These are phyloP conservation scores for Caloboletus firmus DNA, from an alignment of 1,284 basidiomycete species.

Conservation along the genomic window DNA sequence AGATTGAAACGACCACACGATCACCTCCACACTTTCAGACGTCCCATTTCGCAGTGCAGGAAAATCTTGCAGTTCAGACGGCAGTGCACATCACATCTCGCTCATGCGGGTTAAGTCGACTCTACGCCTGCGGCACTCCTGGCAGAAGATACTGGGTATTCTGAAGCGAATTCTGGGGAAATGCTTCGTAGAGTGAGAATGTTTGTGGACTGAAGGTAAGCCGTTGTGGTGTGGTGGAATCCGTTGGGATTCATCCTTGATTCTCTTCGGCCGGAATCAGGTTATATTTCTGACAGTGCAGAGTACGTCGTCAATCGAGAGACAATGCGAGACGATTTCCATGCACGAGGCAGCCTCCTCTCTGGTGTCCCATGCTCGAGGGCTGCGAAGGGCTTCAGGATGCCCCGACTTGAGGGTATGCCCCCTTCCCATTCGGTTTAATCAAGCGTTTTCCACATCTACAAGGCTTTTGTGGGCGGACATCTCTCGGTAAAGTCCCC, in stretches of 20 bases:
- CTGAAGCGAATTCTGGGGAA: not conserved
- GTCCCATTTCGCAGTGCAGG: too few species aligned
- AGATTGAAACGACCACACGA: not conserved
- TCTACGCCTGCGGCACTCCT: not conserved
- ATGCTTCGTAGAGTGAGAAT: conserved; percentile 4
- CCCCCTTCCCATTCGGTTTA: too few species aligned
- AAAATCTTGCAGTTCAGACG: too few species aligned
- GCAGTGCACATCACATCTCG: too few species aligned
- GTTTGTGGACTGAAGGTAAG: conserved; percentile 2
- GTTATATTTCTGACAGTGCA: not conserved
- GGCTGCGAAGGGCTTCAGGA: not conserved
- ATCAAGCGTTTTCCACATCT: too few species aligned
- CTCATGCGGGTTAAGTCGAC: not conserved
- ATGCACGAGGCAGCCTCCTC: not conserved
- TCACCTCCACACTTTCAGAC: too few species aligned
- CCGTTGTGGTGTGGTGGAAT: too few species aligned
- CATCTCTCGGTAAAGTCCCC: not conserved
- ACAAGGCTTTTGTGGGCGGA: not conserved
- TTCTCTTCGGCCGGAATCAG: not conserved
- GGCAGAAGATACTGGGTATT: not conserved
- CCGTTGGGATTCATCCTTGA: not conserved
- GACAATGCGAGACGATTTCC: not conserved
- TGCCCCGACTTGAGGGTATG: not conserved
- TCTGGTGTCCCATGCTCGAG: not conserved
- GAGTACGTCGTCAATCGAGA: conserved; percentile 5